phyloP scores from a whole-genome alignment of 1,284 basidiomycete genomes.

The Cystodermella granulosa region DNA sequence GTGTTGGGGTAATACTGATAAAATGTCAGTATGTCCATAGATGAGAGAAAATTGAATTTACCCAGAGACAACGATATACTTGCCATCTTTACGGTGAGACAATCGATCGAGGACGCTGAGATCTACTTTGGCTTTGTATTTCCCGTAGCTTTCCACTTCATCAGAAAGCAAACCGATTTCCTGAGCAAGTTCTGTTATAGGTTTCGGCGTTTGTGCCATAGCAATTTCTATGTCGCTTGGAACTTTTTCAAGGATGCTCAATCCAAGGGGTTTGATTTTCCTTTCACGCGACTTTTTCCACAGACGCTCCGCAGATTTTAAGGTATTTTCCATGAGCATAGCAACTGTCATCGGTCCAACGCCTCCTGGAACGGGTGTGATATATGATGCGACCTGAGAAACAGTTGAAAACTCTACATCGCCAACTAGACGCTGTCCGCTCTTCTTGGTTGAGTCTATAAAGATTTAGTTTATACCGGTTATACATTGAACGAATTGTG shows the following conservation, averaged over 20 bases:
- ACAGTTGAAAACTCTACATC: constrained; percentile 89
- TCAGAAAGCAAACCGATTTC: constrained; percentile 86
- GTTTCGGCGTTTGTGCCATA: constrained; percentile 91
- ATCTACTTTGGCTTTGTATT: constrained; percentile 97
- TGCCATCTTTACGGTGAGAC: constrained; percentile 83
- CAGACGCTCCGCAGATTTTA: constrained; percentile 76
- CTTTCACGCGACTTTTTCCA: constrained; percentile 65
- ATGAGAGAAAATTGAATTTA: constrained; percentile 32
- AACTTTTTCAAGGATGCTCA: constrained; percentile 79
- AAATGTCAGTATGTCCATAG: too few relatives aligned
- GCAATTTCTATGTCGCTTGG: constrained; percentile 97
- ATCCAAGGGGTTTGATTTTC: constrained; percentile 73
- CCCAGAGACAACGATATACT: constrained; percentile 96
- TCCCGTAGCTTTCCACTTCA: constrained; percentile 93
- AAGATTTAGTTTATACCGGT: constrained; percentile 3
- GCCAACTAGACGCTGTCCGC: constrained; percentile 92
- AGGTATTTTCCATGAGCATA: constrained; percentile 95
- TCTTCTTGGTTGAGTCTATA: constrained; percentile 84
- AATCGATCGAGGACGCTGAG: constrained; percentile 84
- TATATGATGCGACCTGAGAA: constrained; percentile 72
- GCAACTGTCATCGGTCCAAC: constrained; percentile 99
- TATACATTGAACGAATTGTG: constrained; percentile 11
- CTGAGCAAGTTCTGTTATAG: constrained; percentile 73
- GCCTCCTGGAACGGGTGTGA: constrained; percentile 97
- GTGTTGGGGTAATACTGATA: constrained; percentile 92